Evolutionary conservation across 2,329 filamentous ascomycete species (phyloP).

Genomic region (Moelleriella libera): DNA sequence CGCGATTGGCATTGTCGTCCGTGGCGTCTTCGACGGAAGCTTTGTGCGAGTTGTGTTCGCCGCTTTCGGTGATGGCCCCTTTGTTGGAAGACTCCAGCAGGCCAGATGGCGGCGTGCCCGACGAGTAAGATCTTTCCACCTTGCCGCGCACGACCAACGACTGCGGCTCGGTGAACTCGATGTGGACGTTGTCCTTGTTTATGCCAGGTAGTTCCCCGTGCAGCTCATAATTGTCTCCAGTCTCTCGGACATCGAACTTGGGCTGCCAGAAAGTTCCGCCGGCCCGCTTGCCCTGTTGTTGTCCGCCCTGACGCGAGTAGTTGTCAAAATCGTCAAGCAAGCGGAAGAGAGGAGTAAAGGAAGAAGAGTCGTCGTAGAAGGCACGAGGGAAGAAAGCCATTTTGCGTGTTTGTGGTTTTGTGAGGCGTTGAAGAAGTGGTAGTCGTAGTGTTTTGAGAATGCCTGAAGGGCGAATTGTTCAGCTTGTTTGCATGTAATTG

Average conservation of each 20-base stretch:
- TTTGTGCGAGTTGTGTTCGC: slow-evolving; percentile 25
- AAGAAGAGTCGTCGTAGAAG: slow-evolving; percentile 32
- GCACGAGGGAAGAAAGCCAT: slow-evolving; percentile 48
- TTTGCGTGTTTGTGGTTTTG: slow-evolving; percentile 16
- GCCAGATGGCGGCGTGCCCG: slow-evolving; percentile 30
- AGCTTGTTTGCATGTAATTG: slow-evolving; percentile 10
- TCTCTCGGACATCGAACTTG: slow-evolving; percentile 60
- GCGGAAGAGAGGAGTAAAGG: slow-evolving; percentile 41
- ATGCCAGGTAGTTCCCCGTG: slow-evolving; percentile 65
- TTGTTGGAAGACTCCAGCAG: slow-evolving; percentile 22
- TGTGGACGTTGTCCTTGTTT: slow-evolving; percentile 53
- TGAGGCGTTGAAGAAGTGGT: slow-evolving; percentile 7
- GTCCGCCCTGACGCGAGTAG: slow-evolving; percentile 23
- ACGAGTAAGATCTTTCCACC: slow-evolving; percentile 41
- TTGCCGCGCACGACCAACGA: slow-evolving; percentile 54
- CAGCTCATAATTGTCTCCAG: slow-evolving; percentile 50
- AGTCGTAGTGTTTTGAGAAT: slow-evolving; percentile 10
- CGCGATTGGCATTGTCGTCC: slow-evolving; percentile 8
- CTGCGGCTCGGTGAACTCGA: slow-evolving; percentile 61
- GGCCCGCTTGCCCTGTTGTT: slow-evolving; percentile 5
- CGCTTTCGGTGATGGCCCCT: slow-evolving; percentile 21
- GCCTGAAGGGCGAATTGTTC: slow-evolving; percentile 10
- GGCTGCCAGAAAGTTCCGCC: slow-evolving; percentile 42
- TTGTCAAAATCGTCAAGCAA: slow-evolving; percentile 44
- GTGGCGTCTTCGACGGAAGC: slow-evolving; percentile 46